phyloP scores from a whole-genome alignment of 129 eudicot genomes.

The Oenanthe sinensis region DNA sequence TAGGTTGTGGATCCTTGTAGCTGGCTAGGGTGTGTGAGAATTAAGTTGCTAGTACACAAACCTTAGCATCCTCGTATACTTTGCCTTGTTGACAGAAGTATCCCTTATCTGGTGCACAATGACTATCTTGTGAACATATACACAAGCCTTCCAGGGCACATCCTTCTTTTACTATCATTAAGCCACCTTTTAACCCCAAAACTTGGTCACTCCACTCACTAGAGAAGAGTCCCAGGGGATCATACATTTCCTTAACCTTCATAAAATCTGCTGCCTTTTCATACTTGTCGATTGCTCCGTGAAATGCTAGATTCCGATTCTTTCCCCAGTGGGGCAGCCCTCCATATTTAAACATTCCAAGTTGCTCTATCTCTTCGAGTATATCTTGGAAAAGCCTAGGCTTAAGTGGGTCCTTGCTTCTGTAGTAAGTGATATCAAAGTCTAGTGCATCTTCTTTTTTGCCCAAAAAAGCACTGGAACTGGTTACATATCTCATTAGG shows the following conservation, averaged over 20 bases:
- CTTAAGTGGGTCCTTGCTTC: slow-evolving; percentile 57
- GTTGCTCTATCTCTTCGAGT: slow-evolving; percentile 75
- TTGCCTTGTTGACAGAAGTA: slow-evolving; percentile 65
- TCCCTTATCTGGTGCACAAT: slow-evolving; percentile 74
- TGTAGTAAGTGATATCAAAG: slow-evolving; percentile 68
- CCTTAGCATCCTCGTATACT: slow-evolving; percentile 53
- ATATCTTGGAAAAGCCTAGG: slow-evolving; percentile 63
- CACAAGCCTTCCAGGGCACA: slow-evolving; percentile 88
- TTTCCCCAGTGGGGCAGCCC: slow-evolving; percentile 91
- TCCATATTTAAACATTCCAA: slow-evolving; percentile 58
- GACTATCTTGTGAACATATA: slow-evolving; percentile 61
- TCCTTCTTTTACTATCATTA: slow-evolving; percentile 45
- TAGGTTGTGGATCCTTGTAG: no score
- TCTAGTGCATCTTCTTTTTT: slow-evolving; percentile 62
- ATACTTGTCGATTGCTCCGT: slow-evolving; percentile 49
- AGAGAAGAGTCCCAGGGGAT: slow-evolving; percentile 66
- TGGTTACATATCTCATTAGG: slow-evolving; percentile 63
- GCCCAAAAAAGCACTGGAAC: slow-evolving; percentile 66
- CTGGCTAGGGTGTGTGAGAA: background rate
- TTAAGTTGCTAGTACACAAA: slow-evolving; percentile 28
- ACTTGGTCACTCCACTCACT: slow-evolving; percentile 79
- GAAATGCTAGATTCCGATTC: slow-evolving; percentile 68
- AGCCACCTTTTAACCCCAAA: slow-evolving; percentile 49
- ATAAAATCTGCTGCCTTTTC: slow-evolving; percentile 32
- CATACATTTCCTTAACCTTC: slow-evolving; percentile 48